phyloP scores from a whole-genome alignment of 495 filamentous ascomycete species.

The Tuber microsphaerosporum region DNA sequence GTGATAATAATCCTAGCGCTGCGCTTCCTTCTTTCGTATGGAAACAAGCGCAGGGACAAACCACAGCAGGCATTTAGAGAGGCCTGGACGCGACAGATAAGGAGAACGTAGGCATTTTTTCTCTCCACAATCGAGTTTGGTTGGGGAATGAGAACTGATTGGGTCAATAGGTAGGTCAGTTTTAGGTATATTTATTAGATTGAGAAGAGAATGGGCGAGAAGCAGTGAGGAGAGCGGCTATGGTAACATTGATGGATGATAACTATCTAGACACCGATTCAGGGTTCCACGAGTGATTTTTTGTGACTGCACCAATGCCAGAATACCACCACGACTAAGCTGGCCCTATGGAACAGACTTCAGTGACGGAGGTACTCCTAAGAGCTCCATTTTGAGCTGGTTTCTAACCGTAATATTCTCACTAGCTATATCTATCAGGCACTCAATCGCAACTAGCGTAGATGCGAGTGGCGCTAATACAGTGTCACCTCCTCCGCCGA shows the following conservation, averaged over 20 bases:
- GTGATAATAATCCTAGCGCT: conserved; percentile 48
- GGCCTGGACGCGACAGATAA: conserved; percentile 53
- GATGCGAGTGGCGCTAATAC: neutral
- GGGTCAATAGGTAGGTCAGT: conserved; percentile 14
- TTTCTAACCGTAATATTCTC: neutral
- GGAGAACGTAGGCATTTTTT: conserved; percentile 52
- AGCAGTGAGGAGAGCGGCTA: neutral
- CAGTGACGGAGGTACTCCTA: neutral
- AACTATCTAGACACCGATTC: neutral
- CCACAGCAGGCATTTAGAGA: conserved; percentile 49
- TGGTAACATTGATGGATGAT: neutral
- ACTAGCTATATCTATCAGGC: neutral
- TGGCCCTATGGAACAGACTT: neutral
- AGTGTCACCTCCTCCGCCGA: neutral
- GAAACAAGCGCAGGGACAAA: conserved; percentile 53
- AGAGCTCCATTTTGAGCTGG: neutral
- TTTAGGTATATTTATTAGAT: conserved; percentile 29
- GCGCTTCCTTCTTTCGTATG: conserved; percentile 49
- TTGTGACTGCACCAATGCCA: neutral
- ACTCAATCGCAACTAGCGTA: neutral
- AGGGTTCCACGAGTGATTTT: neutral
- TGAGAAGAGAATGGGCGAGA: neutral
- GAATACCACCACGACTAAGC: neutral
- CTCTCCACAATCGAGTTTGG: conserved; percentile 22
- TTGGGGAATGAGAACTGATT: neutral